A percentile compares a stretch with the other conserved stretches of the same genome.
phyloP scores from a whole-genome alignment of 352 stramenopile species.

The Aphanomyces cochlioides region DNA sequence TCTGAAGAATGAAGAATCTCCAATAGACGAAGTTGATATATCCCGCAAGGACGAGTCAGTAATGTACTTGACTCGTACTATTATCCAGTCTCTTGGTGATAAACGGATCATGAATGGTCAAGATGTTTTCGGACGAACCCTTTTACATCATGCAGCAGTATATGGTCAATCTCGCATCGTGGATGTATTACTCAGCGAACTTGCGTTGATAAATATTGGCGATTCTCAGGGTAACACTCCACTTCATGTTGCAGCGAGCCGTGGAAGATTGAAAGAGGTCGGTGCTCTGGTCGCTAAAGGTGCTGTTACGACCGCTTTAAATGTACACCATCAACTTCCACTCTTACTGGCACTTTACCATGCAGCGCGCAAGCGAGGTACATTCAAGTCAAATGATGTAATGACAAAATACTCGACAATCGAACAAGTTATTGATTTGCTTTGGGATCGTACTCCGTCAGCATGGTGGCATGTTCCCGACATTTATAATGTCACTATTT shows the following conservation, averaged over 20 bases:
- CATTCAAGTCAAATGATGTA: slow-evolving; percentile 4
- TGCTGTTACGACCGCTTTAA: slow-evolving; percentile 7
- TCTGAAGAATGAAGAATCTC: background rate
- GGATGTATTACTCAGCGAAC: slow-evolving; percentile 6
- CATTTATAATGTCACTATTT: slow-evolving; percentile 7
- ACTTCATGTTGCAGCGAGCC: slow-evolving; percentile 4
- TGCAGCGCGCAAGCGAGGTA: background rate
- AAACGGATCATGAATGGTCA: slow-evolving; percentile 8
- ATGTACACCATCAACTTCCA: slow-evolving; percentile 24
- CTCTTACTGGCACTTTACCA: background rate
- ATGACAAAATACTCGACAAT: slow-evolving; percentile 13
- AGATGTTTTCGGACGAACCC: slow-evolving; percentile 6
- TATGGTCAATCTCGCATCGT: slow-evolving; percentile 17
- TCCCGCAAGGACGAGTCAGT: background rate
- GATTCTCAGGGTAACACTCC: slow-evolving; percentile 20
- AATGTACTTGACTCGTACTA: background rate
- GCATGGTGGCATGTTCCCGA: slow-evolving; percentile 20
- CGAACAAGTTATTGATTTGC: slow-evolving; percentile 15
- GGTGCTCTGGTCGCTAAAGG: slow-evolving; percentile 6
- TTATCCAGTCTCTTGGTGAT: slow-evolving; percentile 12
- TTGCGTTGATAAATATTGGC: slow-evolving; percentile 8
- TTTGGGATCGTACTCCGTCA: slow-evolving; percentile 19
- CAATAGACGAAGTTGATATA: slow-evolving; percentile 6
- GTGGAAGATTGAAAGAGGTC: slow-evolving; percentile 12
- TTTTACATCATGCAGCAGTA: slow-evolving; percentile 8